Evolutionary conservation across 129 eudicot species (phyloP), one percentile per base, ranked within the genome.

Genomic region (Ambrosia artemisiifolia): DNA sequence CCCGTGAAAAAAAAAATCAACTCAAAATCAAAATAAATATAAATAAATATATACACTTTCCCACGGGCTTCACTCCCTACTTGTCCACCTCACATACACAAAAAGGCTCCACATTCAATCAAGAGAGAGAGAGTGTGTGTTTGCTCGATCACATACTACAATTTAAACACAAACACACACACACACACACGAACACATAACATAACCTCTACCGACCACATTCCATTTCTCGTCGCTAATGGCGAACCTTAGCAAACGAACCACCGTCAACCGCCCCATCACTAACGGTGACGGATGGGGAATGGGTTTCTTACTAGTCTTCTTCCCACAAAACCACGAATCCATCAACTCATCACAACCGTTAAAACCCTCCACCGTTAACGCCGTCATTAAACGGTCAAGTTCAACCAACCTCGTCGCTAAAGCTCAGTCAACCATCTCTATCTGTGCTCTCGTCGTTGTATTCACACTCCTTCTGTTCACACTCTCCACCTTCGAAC

Each of bases 231-330:
- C 59, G 43, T 48, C 34, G 40, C 53, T 7, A 3, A 68, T 48
- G 69, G 64, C 65, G 14, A 77, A 76, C 16, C 80, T 76, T 42
- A 67, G 42, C 80, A 68, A 61, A 49, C 17, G 69, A 69, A 42
- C 71, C 64, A 60, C 56, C 57, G 34, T 69, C 70, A 46, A 16
- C 65, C 47, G 63, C 51, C 4, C 14, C 8, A 49, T 53, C 12
- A 10, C 49, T 17, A n/a, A 18, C 48, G 51, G 65, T 13, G 86
- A 83, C 66, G 78, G 83, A 9, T 82, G 88, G 90, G 90, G 85
- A 5, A 86, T 88, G 96, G 95, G 95, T 5, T 92, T 92, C 69
- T 83, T 92, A 80, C 75, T 92, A n/a, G 86, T 92, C 6, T 85
- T 92, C 75, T 87, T 92, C 76, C 96, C 94, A 5, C 94, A 90